phyloP scores from a whole-genome alignment of 805 yeast genomes.

The Pichia thaimueangensis region DNA sequence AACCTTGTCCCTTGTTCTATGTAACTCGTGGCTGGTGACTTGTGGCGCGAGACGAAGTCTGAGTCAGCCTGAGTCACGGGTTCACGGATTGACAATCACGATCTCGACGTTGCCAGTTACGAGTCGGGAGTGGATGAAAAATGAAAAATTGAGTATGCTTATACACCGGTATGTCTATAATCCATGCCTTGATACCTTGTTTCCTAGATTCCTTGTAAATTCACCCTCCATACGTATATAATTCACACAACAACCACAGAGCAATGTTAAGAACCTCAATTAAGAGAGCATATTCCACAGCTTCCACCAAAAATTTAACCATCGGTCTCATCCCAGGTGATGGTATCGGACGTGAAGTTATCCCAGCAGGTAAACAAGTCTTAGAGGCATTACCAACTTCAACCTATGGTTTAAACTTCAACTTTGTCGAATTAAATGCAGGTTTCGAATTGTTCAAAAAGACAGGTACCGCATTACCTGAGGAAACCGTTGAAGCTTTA shows the following conservation, averaged over 20 bases:
- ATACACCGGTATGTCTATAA: too few relatives aligned
- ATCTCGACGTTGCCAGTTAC: too few relatives aligned
- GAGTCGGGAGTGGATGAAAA: too few relatives aligned
- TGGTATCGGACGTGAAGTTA: conserved; percentile 96
- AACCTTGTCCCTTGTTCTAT: too few relatives aligned
- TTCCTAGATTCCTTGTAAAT: too few relatives aligned
- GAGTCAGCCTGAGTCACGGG: too few relatives aligned
- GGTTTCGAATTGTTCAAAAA: conserved; percentile 91
- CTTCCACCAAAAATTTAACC: conserved; percentile 43
- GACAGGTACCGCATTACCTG: conserved; percentile 96
- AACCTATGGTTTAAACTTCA: conserved; percentile 70
- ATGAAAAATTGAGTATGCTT: too few relatives aligned
- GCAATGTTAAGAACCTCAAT: background rate
- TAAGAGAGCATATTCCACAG: conserved; percentile 27
- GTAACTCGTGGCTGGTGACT: too few relatives aligned
- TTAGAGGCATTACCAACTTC: conserved; percentile 78
- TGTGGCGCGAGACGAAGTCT: too few relatives aligned
- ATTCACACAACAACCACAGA: background rate
- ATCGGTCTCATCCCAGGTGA: conserved; percentile 91
- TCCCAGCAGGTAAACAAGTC: conserved; percentile 90
- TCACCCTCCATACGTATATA: too few relatives aligned
- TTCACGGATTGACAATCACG: too few relatives aligned
- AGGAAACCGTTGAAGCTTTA: conserved; percentile 75
- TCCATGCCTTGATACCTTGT: too few relatives aligned
- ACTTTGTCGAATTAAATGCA: conserved; percentile 84